These are phyloP conservation scores for Hymenotorrendiella dingleyae DNA, from an alignment of 2,329 filamentous ascomycete species.

Conservation along the genomic window DNA sequence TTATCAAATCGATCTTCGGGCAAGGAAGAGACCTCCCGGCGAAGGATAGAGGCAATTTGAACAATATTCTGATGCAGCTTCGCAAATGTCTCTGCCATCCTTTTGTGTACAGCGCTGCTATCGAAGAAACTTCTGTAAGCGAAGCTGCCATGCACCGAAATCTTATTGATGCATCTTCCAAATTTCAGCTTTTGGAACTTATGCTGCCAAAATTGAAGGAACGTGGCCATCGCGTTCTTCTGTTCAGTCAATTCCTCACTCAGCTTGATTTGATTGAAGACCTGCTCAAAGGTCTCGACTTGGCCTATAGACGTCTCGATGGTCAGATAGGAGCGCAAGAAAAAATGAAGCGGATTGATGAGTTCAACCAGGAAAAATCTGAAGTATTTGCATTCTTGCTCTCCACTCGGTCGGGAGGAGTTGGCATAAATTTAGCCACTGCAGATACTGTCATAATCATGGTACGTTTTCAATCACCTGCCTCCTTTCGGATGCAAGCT, in stretches of 20 bases:
- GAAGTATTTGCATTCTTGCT: slow-evolving; percentile 83
- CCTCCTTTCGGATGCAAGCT: slow-evolving; percentile 1
- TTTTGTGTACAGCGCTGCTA: slow-evolving; percentile 84
- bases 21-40: slow-evolving; percentile 55
- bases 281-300: slow-evolving; percentile 70
- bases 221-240: slow-evolving; percentile 81
- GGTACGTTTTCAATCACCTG: slow-evolving; percentile 74
- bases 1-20: slow-evolving; percentile 82
- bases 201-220: slow-evolving; percentile 84
- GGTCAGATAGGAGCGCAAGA: slow-evolving; percentile 74
- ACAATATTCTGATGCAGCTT: slow-evolving; percentile 93
- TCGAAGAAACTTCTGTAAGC: slow-evolving; percentile 73
- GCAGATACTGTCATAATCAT: slow-evolving; percentile 98
- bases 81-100: slow-evolving; percentile 94
- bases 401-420: slow-evolving; percentile 89
- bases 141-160: slow-evolving; percentile 64
- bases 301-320: slow-evolving; percentile 75
- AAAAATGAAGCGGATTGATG: slow-evolving; percentile 92
- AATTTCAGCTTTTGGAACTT: slow-evolving; percentile 75
- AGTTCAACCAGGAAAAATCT: slow-evolving; percentile 82
- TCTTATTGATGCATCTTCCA: slow-evolving; percentile 84
- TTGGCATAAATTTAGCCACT: slow-evolving; percentile 94
- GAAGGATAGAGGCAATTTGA: slow-evolving; percentile 72
- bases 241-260: slow-evolving; percentile 92
- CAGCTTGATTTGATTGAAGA: slow-evolving; percentile 90